phyloP scores from a whole-genome alignment of 345 rosid genomes.

The Sisymbrium altissimum region DNA sequence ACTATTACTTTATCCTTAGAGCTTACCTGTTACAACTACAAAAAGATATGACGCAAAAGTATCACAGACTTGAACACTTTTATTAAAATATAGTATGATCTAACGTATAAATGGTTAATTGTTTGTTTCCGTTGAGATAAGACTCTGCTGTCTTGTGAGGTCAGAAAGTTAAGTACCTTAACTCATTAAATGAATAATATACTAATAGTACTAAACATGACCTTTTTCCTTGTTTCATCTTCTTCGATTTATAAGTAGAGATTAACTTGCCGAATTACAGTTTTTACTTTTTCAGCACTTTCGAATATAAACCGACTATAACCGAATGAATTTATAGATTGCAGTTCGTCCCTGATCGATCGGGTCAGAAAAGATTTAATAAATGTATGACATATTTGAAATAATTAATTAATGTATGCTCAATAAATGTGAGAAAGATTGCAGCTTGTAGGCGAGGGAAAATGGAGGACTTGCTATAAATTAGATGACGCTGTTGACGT shows the following conservation, averaged over 20 bases:
- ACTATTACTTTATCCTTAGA: not conserved
- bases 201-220: not conserved
- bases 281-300: not conserved
- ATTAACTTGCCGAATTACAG: not conserved
- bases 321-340: not conserved
- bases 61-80: not conserved
- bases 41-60: constrained; percentile 30
- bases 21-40: constrained; percentile 25
- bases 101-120: not conserved
- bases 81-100: not conserved
- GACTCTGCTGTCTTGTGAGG: not conserved
- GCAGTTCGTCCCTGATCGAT: not conserved
- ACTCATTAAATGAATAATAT: too few species aligned
- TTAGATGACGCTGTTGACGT: constrained; percentile 9
- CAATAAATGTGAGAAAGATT: constrained; percentile 29
- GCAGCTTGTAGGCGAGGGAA: not conserved
- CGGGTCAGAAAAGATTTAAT: not conserved
- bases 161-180: not conserved
- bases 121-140: constrained; percentile 15
- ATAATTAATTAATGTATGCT: constrained; percentile 5
- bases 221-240: not conserved
- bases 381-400: not conserved
- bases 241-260: not conserved
- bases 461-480: constrained; percentile 1
- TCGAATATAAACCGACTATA: not conserved